Base-by-base conservation (phyloP, 768 basidiomycete species). In the Cytidiella melzeri region DNA sequence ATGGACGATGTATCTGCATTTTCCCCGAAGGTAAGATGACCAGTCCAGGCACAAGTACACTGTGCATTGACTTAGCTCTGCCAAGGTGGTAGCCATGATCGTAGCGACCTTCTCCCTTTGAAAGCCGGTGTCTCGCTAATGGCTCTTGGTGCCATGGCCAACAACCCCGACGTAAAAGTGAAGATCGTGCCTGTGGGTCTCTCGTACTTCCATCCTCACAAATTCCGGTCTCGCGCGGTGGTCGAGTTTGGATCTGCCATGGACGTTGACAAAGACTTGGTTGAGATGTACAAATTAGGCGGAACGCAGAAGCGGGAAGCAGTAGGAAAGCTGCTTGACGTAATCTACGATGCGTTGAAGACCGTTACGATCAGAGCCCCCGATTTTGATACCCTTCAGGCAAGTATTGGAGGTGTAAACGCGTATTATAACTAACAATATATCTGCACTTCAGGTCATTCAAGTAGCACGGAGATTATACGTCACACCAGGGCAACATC, bases 31-130 rank as follows among this genome's bases (percentile, higher is more conserved):
- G 94, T 91, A 56, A 50, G 66, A 34, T 15, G n/a, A n/a, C n/a
- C n/a, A n/a, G n/a, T n/a, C n/a, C n/a, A n/a, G n/a, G n/a, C n/a
- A n/a, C n/a, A n/a, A n/a, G n/a, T n/a, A n/a, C n/a, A n/a, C n/a
- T n/a, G n/a, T n/a, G n/a, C n/a, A n/a, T n/a, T n/a, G n/a, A n/a
- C n/a, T n/a, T n/a, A n/a, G n/a, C n/a, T n/a, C n/a, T n/a, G n/a
- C n/a, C n/a, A n/a, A 95, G 93, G 94, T 59, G 94, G 95, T 47
- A 95, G 93, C 46, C 94, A 98, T 67, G 94, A 98, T 67, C 83
- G 94, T 26, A 92, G 89, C 5, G 92, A 96, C 66, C 76, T 97
- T 45, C 78, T 97, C 21, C 95, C 94, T 2, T 76, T 98, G 34
- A 98, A 98, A 69, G 94, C 95, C 24, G 94, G 95, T 5, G 92